A percentile compares a stretch with the other conserved stretches of the same genome.
phyloP scores from a whole-genome alignment of 352 stramenopile genomes.

The Phytophthora syringae region DNA sequence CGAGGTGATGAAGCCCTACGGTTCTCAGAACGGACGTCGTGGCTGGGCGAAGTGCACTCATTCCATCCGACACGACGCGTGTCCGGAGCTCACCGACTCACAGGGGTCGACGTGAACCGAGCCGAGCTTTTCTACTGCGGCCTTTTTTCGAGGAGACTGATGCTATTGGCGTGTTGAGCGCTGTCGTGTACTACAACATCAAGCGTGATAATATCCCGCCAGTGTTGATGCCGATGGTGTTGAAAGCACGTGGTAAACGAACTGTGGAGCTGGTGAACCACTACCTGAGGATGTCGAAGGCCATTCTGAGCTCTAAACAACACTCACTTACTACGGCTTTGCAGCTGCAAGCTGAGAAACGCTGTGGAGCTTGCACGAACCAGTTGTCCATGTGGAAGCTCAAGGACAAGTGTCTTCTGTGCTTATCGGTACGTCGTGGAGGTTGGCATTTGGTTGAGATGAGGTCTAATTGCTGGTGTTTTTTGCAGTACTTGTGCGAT shows the following conservation, averaged over 20 bases:
- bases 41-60: constrained; percentile 76
- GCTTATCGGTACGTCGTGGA: constrained; percentile 62
- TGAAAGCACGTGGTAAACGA: constrained; percentile 67
- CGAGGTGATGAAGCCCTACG: too few relatives aligned
- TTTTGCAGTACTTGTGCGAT: constrained; percentile 77
- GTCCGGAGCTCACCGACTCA: constrained; percentile 52
- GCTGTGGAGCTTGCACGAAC: constrained; percentile 67
- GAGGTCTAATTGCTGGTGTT: constrained; percentile 2
- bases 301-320: constrained; percentile 44
- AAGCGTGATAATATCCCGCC: constrained; percentile 47
- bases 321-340: constrained; percentile 43
- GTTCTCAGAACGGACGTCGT: constrained; percentile 53
- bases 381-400: constrained; percentile 62
- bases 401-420: constrained; percentile 68
- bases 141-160: constrained; percentile 75
- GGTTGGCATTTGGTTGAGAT: not conserved
- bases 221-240: constrained; percentile 53
- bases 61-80: constrained; percentile 72
- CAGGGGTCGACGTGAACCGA: constrained; percentile 48
- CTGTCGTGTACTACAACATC: constrained; percentile 71
- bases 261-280: constrained; percentile 72
- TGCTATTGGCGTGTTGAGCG: constrained; percentile 51
- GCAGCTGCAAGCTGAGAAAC: constrained; percentile 61
- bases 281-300: constrained; percentile 64
- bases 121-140: constrained; percentile 68